These are phyloP conservation scores for Malassezia furfur DNA, from an alignment of 1,284 basidiomycete genomes.

Conservation along the genomic window DNA sequence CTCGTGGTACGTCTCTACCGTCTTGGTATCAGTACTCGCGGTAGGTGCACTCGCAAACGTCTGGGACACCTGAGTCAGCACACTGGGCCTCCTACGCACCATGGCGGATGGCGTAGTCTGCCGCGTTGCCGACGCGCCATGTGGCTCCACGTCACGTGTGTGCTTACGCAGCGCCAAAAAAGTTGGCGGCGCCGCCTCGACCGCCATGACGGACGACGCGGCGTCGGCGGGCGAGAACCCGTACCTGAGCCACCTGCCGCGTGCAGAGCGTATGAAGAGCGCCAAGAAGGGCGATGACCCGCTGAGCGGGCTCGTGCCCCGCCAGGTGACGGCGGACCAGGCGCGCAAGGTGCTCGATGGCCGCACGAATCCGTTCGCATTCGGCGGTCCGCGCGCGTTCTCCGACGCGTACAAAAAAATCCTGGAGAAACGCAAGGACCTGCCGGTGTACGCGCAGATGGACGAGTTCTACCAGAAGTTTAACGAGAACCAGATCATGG, in stretches of 20 bases:
- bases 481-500: slow-evolving; percentile 73
- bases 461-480: slow-evolving; percentile 81
- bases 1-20: slow-evolving; percentile 45
- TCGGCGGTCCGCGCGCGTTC: slow-evolving; percentile 56
- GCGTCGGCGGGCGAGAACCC: slow-evolving; percentile 26
- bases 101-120: not conserved
- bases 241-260: slow-evolving; percentile 30
- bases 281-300: slow-evolving; percentile 50
- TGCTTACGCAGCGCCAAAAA: not conserved
- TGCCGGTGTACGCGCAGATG: slow-evolving; percentile 91
- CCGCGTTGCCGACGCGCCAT: not conserved
- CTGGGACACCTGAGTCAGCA: slow-evolving; percentile 1
- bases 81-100: not conserved
- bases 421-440: slow-evolving; percentile 68
- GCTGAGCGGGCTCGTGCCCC: slow-evolving; percentile 66
- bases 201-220: not conserved
- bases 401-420: slow-evolving; percentile 77
- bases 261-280: slow-evolving; percentile 9
- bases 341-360: slow-evolving; percentile 68
- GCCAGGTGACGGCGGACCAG: slow-evolving; percentile 65
- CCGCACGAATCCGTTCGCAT: slow-evolving; percentile 70
- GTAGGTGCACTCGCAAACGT: not conserved
- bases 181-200: not conserved
- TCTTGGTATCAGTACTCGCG: slow-evolving; percentile 21
- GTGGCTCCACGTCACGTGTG: not conserved